A percentile compares a stretch with the other conserved stretches of the same genome.
These are phyloP conservation scores for Trichosporon sp. DNA, from an alignment of 1,284 basidiomycete species.

Conservation along the genomic window DNA sequence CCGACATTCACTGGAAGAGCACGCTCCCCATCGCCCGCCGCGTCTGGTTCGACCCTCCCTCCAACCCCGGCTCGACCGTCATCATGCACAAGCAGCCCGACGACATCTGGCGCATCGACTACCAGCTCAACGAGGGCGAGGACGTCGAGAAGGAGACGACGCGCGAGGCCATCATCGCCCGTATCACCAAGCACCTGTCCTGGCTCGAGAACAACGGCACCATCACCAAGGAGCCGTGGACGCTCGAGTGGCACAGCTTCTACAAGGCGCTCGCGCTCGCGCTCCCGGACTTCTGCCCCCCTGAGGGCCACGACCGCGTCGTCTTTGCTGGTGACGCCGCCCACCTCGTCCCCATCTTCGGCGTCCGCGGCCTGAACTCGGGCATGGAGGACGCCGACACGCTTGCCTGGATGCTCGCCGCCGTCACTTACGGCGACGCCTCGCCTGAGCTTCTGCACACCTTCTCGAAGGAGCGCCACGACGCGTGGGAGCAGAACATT, in stretches of 20 bases:
- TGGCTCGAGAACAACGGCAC: constrained; percentile 36
- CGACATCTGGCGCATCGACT: constrained; percentile 37
- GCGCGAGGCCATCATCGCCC: constrained; percentile 25
- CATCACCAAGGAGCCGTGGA: constrained; percentile 34
- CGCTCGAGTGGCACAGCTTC: constrained; percentile 33
- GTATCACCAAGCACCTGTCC: constrained; percentile 32
- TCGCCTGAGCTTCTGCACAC: constrained; percentile 27
- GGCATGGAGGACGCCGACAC: constrained; percentile 35
- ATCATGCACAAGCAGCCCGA: constrained; percentile 37
- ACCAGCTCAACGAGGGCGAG: constrained; percentile 29
- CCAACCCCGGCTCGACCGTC: constrained; percentile 31
- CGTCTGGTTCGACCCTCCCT: constrained; percentile 34
- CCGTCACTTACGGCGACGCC: constrained; percentile 28
- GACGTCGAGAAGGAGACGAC: constrained; percentile 30
- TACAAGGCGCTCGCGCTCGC: constrained; percentile 35
- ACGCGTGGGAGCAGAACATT: constrained; percentile 35
- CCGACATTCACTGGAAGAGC: constrained; percentile 35
- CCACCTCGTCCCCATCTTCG: constrained; percentile 34
- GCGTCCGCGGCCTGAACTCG: constrained; percentile 32
- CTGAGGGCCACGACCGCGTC: constrained; percentile 23
- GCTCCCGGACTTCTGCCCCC: constrained; percentile 22
- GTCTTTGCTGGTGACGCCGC: constrained; percentile 33
- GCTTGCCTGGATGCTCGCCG: constrained; percentile 32
- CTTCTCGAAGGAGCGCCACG: constrained; percentile 31
- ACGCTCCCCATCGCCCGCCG: constrained; percentile 26